A percentile compares a stretch with the other conserved stretches of the same genome.
These are phyloP conservation scores for Trichophyton rubrum DNA, from an alignment of 2,329 filamentous ascomycete species.

Conservation along the genomic window DNA sequence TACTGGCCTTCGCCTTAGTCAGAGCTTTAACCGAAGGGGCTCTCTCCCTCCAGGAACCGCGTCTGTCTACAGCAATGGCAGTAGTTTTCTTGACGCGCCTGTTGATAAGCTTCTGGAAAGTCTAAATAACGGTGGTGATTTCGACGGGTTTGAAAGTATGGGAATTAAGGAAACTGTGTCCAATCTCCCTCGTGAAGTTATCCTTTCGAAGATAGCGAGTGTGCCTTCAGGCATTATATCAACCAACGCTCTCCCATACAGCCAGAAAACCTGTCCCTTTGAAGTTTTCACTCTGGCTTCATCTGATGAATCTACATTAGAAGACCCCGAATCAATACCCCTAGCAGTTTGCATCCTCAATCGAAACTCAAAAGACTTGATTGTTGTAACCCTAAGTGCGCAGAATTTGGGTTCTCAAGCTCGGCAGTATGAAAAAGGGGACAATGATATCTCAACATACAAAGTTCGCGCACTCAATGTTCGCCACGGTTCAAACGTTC, in stretches of 20 bases:
- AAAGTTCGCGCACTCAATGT: conserved; percentile 27
- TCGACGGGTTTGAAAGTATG: conserved; percentile 60
- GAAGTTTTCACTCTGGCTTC: conserved; percentile 54
- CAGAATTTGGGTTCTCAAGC: conserved; percentile 9
- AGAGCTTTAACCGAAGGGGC: conserved; percentile 40
- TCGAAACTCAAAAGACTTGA: conserved; percentile 51
- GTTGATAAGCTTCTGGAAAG: conserved; percentile 60
- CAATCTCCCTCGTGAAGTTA: conserved; percentile 58
- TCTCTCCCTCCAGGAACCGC: conserved; percentile 42
- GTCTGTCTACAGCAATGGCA: conserved; percentile 38
- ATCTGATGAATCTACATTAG: conserved; percentile 22
- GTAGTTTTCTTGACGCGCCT: conserved; percentile 55
- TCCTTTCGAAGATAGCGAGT: conserved; percentile 57
- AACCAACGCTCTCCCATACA: conserved; percentile 19
- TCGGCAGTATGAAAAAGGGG: conserved; percentile 13
- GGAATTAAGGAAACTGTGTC: conserved; percentile 61
- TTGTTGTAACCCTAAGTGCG: conserved; percentile 26
- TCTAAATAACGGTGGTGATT: conserved; percentile 47
- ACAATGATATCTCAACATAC: conserved; percentile 5
- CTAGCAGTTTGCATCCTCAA: conserved; percentile 55
- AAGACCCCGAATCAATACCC: conserved; percentile 22
- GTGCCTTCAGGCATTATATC: conserved; percentile 44
- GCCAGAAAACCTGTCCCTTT: conserved; percentile 19
- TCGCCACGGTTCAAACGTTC: conserved; percentile 52
- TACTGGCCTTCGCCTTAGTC: conserved; percentile 51